Evolutionary conservation across 139 green algal genomes (phyloP), one percentile per base, ranked within the genome.

Genomic region (Parachlorella kessleri): DNA sequence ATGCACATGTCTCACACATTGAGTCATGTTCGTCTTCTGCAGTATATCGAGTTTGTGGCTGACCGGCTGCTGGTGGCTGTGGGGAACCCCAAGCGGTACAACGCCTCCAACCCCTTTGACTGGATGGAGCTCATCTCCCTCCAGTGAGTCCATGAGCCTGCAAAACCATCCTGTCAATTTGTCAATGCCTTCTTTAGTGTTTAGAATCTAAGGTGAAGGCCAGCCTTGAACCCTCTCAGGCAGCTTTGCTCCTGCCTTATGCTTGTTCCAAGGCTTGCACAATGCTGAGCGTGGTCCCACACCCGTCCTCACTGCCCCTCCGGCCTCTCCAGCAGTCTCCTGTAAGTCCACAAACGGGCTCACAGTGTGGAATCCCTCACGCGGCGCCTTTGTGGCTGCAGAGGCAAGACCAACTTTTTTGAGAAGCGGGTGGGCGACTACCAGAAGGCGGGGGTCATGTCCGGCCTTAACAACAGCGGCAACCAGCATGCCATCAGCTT

Each of bases 11-110:
- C n/a, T n/a, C n/a, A n/a, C n/a, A n/a, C n/a, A n/a, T n/a, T n/a
- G 21, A 59, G 48, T 28, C 48, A 59, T 28, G 18, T 0, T 59
- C 48, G 21, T 59, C 21, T 59, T 6, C 59, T 69, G 72, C 53
- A 97, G 70, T 99, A 99, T 94, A 98, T 99, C 75, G 88, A 98
- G 81, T 99, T 99, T 87, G 92, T 97, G 35, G 96, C 97, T 7
- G 96, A 99, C 88, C 86, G 95, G 21, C 90, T 99, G 75, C 91
- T 99, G 71, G 87, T 97, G 72, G 88, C 92, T 7, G 87, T 99
- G 72, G 92, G 92, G 38, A 87, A 80, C 75, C 82, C 88, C n/a
- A 97, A 97, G 89, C 40, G 84, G 66, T 98, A 93, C 84, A 93
- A 95, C 70, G 83, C 82, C 23, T 30, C 48, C 33, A 98, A 98